phyloP scores from a whole-genome alignment of 2,329 filamentous ascomycete genomes.

The Talaromyces pinophilus region DNA sequence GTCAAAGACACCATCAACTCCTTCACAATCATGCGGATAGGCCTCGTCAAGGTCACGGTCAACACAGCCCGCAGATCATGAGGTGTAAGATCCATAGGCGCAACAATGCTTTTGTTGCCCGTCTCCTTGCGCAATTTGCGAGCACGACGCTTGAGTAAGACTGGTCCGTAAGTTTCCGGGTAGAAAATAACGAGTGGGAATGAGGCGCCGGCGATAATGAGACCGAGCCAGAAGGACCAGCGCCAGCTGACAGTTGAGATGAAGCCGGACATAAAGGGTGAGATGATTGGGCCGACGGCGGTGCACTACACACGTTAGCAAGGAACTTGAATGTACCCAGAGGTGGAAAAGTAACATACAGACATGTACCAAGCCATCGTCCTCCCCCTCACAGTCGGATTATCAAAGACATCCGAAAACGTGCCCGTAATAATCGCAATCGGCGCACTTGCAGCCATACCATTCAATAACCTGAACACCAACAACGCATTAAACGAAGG shows the following conservation, averaged over 20 bases:
- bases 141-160: slow-evolving; percentile 61
- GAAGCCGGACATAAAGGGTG: slow-evolving; percentile 50
- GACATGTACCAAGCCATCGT: slow-evolving; percentile 48
- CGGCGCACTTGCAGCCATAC: slow-evolving; percentile 49
- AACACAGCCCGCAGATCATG: slow-evolving; percentile 45
- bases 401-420: slow-evolving; percentile 51
- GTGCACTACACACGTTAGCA: slow-evolving; percentile 32
- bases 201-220: slow-evolving; percentile 64
- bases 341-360: slow-evolving; percentile 27
- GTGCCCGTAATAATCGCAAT: slow-evolving; percentile 49
- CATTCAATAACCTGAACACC: slow-evolving; percentile 50
- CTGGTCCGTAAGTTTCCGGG: slow-evolving; percentile 64
- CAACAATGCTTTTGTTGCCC: slow-evolving; percentile 55
- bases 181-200: slow-evolving; percentile 62
- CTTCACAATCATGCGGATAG: slow-evolving; percentile 68
- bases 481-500: slow-evolving; percentile 45
- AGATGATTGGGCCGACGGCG: slow-evolving; percentile 46
- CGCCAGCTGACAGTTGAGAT: slow-evolving; percentile 48
- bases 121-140: slow-evolving; percentile 59
- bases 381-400: slow-evolving; percentile 46
- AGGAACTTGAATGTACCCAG: neutral
- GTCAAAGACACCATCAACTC: slow-evolving; percentile 72
- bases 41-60: slow-evolving; percentile 68
- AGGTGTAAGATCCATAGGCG: slow-evolving; percentile 66
- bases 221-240: slow-evolving; percentile 60